These are phyloP conservation scores for Rossbeevera mucosa DNA, from an alignment of 768 basidiomycete genomes.

Conservation along the genomic window DNA sequence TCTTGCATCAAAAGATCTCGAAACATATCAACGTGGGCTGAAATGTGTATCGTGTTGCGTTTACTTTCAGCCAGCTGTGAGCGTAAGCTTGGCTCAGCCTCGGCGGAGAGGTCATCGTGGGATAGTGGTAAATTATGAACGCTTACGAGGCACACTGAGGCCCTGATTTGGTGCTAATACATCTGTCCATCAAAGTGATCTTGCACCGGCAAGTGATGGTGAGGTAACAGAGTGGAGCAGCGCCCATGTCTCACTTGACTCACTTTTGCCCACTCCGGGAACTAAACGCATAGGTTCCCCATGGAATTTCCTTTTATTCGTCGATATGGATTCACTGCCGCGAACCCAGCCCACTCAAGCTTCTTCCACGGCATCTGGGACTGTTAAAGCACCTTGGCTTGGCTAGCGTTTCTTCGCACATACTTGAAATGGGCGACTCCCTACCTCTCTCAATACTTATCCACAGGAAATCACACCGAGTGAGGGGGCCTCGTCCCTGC, in stretches of 20 bases:
- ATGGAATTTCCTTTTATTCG: constrained; percentile 13
- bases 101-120: background rate
- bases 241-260: constrained; percentile 4
- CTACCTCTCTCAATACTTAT: constrained; percentile 2
- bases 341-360: constrained; percentile 1
- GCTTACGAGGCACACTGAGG: background rate
- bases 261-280: constrained; percentile 1
- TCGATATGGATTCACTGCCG: constrained; percentile 14
- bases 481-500: constrained; percentile 29
- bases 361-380: constrained; percentile 1
- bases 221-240: constrained; percentile 15
- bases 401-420: background rate
- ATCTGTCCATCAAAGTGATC: background rate
- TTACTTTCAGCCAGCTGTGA: background rate
- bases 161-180: background rate
- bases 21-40: background rate
- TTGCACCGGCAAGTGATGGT: constrained; percentile 18
- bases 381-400: background rate
- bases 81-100: background rate
- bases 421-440: constrained; percentile 12
- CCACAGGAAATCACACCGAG: constrained; percentile 12
- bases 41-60: background rate
- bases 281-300: background rate
- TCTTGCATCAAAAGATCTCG: background rate
- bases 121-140: background rate